Percentiles rank a stretch among this genome's conserved stretches.
These are phyloP conservation scores for Pholiota adiposa DNA, from an alignment of 1,284 basidiomycete genomes.

Conservation along the genomic window DNA sequence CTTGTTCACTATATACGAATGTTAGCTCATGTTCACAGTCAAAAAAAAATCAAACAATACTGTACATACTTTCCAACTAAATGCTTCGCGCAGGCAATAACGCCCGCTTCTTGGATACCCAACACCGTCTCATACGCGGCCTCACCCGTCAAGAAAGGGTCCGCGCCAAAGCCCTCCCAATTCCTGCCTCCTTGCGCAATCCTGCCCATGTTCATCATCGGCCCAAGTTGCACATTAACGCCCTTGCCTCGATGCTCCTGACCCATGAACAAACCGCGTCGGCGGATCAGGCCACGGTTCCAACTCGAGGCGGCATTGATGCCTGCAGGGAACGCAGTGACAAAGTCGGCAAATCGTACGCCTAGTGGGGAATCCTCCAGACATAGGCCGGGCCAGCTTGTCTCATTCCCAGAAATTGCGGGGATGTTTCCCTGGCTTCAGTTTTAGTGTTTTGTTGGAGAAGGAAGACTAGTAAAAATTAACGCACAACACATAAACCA, in stretches of 20 bases:
- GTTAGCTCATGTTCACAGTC: neutral
- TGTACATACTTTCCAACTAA: constrained; percentile 66
- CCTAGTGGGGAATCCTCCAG: constrained; percentile 66
- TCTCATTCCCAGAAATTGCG: constrained; percentile 36
- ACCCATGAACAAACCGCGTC: constrained; percentile 78
- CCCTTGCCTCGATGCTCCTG: constrained; percentile 82
- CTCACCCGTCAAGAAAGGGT: constrained; percentile 78
- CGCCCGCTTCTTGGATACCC: constrained; percentile 75
- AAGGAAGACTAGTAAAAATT: constrained; percentile 7
- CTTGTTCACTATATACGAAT: constrained; percentile 58
- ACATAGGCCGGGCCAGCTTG: constrained; percentile 65
- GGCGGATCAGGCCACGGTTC: constrained; percentile 68
- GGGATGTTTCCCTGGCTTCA: constrained; percentile 46
- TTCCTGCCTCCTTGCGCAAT: constrained; percentile 73
- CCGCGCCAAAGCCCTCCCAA: constrained; percentile 86
- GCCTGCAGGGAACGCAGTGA: constrained; percentile 63
- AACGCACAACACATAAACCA: constrained; percentile 69
- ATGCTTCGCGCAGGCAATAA: constrained; percentile 83
- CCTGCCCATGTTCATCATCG: constrained; percentile 77
- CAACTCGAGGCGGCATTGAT: constrained; percentile 61
- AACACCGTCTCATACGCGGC: constrained; percentile 75
- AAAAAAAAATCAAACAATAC: no score
- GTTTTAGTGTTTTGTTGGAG: constrained; percentile 24
- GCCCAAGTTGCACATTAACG: constrained; percentile 68
- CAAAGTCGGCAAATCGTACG: constrained; percentile 57